Conservation (phyloP, 192 early-diverging fungal species). For the Chytriomyces hyalinus region DNA sequence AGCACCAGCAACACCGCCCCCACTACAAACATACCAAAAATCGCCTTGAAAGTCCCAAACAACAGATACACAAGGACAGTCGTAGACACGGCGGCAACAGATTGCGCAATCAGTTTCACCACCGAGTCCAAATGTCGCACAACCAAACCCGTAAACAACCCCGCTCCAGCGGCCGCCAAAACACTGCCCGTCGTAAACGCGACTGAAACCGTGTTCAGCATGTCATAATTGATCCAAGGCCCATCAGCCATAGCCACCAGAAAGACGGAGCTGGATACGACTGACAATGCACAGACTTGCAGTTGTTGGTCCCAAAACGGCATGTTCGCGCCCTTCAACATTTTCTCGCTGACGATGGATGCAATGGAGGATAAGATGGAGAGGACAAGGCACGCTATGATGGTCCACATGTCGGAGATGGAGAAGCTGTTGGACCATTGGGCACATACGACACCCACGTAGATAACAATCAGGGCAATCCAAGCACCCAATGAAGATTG, state of each 20-base stretch:
- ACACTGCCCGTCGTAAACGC: conserved; percentile 1
- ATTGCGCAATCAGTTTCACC: conserved; percentile 19
- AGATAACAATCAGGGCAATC: conserved; percentile 9
- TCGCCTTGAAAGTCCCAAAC: conserved; percentile 9
- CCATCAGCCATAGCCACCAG: background rate
- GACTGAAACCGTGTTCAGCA: background rate
- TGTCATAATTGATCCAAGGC: background rate
- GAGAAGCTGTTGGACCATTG: conserved; percentile 2
- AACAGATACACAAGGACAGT: conserved; percentile 11
- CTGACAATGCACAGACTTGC: conserved; percentile 1
- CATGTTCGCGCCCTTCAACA: conserved; percentile 10
- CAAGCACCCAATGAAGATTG: conserved; percentile 6
- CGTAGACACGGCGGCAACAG: conserved; percentile 14
- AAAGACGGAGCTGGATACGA: conserved; percentile 13
- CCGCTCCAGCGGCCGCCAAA: conserved; percentile 12
- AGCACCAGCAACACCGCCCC: background rate
- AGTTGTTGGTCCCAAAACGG: conserved; percentile 29
- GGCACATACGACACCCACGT: conserved; percentile 15
- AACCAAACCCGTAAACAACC: conserved; percentile 19
- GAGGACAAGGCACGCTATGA: background rate
- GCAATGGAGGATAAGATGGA: conserved; percentile 18
- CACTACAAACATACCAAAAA: background rate
- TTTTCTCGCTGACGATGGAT: conserved; percentile 11
- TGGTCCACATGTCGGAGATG: background rate
- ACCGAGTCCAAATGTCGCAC: conserved; percentile 6